Evolutionary conservation across 805 yeast genomes (phyloP), one percentile per base, ranked within the genome.

Genomic region (Aciculoconidium aculeatum): DNA sequence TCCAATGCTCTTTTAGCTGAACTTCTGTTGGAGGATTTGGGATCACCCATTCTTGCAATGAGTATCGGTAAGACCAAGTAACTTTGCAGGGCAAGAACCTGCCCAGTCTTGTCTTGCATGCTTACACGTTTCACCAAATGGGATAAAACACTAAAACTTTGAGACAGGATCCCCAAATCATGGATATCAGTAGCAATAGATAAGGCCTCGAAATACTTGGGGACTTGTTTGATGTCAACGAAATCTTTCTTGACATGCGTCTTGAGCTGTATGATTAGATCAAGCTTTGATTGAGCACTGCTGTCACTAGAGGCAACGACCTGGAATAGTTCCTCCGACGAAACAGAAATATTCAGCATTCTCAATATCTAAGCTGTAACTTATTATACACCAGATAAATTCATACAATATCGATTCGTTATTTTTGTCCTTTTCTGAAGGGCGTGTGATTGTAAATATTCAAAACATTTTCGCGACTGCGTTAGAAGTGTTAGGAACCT

Each of bases 71-170:
- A 46, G 3, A 72, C 67, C 14, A 60, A 49, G 31, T 55, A 59
- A 21, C 70, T 59, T 21, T 68, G 67, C 2, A 53, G 47, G 35
- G 55, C 55, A 23, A 76, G 53, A 0, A 67, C 57, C 9, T 30
- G 15, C 2, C 61, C 61, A 7, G 49, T 44, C 2, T 61, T 51
- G 39, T 75, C 79, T 49, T 76, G 82, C 51, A 73, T 69, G 26
- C 75, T 67, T 5, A 76, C 70, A 12, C 82, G 53, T 34, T 74
- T 75, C 17, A 76, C 66, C 30, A 75, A 49, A 42, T 76, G 80
- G 27, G 77, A 72, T 4, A 73, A 45, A 1, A 74, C 64, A 16
- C 73, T 65, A 42, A 75, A 74, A 3, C 74, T 62, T 13, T 51
- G 31, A 1, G 61, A 36, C 35, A 62, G 61, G 11, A 74, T 58